These are phyloP conservation scores for Naganishia vishniacii DNA, from an alignment of 768 basidiomycete species.

Conservation along the genomic window DNA sequence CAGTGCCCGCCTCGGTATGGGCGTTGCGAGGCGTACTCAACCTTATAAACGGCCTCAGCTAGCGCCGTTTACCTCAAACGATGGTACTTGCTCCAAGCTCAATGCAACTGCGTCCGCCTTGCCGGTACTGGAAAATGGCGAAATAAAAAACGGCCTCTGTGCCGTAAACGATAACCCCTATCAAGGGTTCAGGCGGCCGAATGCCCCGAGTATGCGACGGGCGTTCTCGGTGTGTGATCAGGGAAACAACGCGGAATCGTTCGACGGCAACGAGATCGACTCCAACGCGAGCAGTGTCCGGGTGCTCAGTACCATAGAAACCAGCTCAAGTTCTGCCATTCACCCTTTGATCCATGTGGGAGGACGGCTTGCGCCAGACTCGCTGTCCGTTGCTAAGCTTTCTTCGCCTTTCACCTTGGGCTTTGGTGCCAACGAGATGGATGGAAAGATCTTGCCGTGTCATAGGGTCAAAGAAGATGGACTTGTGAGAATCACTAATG, in stretches of 20 bases:
- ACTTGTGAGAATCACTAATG: slow-evolving; percentile 74
- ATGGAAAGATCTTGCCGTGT: slow-evolving; percentile 90
- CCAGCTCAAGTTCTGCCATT: slow-evolving; percentile 13
- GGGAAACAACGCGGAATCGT: slow-evolving; percentile 39
- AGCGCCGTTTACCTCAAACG: slow-evolving; percentile 29
- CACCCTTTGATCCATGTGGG: slow-evolving; percentile 26
- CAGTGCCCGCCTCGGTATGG: slow-evolving; percentile 27
- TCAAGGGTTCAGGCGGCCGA: slow-evolving; percentile 26
- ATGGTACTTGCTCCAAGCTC: background rate
- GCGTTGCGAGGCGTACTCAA: slow-evolving; percentile 33
- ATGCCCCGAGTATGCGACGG: slow-evolving; percentile 40
- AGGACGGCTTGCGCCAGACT: slow-evolving; percentile 17
- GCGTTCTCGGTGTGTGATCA: slow-evolving; percentile 47
- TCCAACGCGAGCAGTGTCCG: slow-evolving; percentile 38
- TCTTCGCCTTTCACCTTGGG: slow-evolving; percentile 54
- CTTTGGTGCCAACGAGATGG: slow-evolving; percentile 86
- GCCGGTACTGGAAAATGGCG: slow-evolving; percentile 34
- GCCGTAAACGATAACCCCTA: background rate
- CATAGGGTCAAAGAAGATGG: slow-evolving; percentile 91
- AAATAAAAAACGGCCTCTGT: slow-evolving; percentile 17
- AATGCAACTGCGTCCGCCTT: slow-evolving; percentile 36
- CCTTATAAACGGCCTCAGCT: slow-evolving; percentile 42
- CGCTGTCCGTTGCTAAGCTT: slow-evolving; percentile 28
- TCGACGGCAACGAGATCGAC: slow-evolving; percentile 36
- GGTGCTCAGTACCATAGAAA: slow-evolving; percentile 28